Evolutionary conservation across 345 rosid genomes (phyloP), one percentile per base, ranked within the genome.

Genomic region (Salix suchowensis): DNA sequence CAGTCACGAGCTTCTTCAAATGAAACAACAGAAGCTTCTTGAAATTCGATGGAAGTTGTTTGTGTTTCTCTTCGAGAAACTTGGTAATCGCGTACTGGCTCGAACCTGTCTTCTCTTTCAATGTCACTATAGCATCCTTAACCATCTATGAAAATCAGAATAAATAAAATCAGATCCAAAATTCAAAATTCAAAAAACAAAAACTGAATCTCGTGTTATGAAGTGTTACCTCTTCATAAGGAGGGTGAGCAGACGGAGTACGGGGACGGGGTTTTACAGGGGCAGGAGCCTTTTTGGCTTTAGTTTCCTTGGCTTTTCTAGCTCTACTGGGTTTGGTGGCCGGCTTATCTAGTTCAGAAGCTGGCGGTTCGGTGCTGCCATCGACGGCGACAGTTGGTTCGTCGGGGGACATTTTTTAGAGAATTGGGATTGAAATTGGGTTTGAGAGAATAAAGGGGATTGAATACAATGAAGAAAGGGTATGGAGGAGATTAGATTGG

Each of bases 61-160:
- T 90, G 3, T 94, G 89, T 78, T 90, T 94, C 85, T 87, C 97
- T 37, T 94, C 98, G 0, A 92, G 85, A 80, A 88, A 92, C 77
- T 92, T 92, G 32, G 92, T 80, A 76, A 94, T 94, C 44, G 98
- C 98, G 70, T 89, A 86, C 82, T 92, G 97, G 64, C 98, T 94
- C 44, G 98, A 94, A 70, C 98, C 98, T 5, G 87, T 90, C 84
- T 83, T 94, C 82, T 94, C 98, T 79, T 94, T 91, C 85, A 94
- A 70, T 9, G 89, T 83, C 21, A 81, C 77, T 12, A 94, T 90
- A 1, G 97, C 94, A 0, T 91, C 93, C 66, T 86, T 91, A 1
- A 93, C 83, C 98, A 93, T 93, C 98, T 93, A 79, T 15, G 81
- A 79, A 2, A 68, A 26, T 44, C 26, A 54, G 55, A 3, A 54